Conservation (phyloP, 305 asterid species). For the Rubia tinctorum region DNA sequence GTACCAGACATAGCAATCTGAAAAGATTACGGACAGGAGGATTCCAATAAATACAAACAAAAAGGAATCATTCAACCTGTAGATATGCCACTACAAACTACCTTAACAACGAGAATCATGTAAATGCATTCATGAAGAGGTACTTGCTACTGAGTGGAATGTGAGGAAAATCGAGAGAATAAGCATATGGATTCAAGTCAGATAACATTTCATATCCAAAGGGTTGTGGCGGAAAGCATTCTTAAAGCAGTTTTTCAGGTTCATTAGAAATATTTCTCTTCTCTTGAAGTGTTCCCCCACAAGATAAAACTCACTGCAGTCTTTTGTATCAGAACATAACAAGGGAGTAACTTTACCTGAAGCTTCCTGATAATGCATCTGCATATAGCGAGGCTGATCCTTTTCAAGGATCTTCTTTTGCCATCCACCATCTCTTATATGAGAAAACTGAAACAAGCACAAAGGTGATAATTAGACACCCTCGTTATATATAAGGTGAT, state of each 20-base stretch:
- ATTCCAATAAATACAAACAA: not conserved
- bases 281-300: conserved; percentile 27
- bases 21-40: not conserved
- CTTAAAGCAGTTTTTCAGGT: conserved; percentile 13
- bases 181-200: conserved; percentile 2
- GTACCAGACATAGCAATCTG: not conserved
- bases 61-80: too few species aligned
- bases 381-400: conserved; percentile 21
- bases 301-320: conserved; percentile 19
- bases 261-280: conserved; percentile 16
- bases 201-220: conserved; percentile 22
- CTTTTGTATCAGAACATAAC: conserved; percentile 22
- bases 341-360: conserved; percentile 18
- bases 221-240: conserved; percentile 9
- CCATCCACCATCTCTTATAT: conserved; percentile 35
- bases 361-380: conserved; percentile 20
- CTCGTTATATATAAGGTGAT: not conserved
- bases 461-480: conserved; percentile 6
- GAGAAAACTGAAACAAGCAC: conserved; percentile 27
- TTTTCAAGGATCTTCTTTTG: conserved; percentile 27
- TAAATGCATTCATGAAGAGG: conserved; percentile 3
- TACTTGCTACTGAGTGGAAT: not conserved
- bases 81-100: not conserved
- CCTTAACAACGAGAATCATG: not conserved
- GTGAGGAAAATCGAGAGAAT: not conserved